Evolutionary conservation across 2,329 filamentous ascomycete species (phyloP).

Genomic region (Cladosporium austrohemisphaericum): DNA sequence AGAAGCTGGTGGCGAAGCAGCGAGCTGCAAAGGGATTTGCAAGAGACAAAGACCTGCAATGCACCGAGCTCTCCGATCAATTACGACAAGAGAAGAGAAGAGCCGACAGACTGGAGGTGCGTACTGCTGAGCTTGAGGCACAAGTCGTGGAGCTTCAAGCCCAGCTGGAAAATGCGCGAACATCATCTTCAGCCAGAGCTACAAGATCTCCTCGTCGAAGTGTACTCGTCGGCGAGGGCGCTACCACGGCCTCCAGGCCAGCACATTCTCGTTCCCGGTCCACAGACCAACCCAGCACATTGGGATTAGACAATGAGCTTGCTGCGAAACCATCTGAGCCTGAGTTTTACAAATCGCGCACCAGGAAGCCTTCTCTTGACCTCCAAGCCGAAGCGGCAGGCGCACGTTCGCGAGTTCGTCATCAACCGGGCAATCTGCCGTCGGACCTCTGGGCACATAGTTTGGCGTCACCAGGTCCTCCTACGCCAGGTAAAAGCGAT

Average conservation of each 20-base stretch:
- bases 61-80: constrained; percentile 60
- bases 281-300: constrained; percentile 1
- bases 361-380: constrained; percentile 1
- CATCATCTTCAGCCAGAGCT: background rate
- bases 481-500: constrained; percentile 11
- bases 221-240: constrained; percentile 6
- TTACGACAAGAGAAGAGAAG: constrained; percentile 66
- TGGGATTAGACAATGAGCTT: background rate
- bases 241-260: background rate
- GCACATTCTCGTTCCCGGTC: constrained; percentile 4
- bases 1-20: constrained; percentile 75
- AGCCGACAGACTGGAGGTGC: constrained; percentile 61
- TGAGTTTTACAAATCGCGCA: background rate
- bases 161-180: constrained; percentile 16
- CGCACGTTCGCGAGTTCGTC: constrained; percentile 12
- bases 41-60: constrained; percentile 71
- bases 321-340: background rate
- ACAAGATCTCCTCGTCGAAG: background rate
- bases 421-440: constrained; percentile 12
- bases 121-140: constrained; percentile 57
- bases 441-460: constrained; percentile 27
- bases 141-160: constrained; percentile 49
- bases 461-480: constrained; percentile 18
- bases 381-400: background rate
- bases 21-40: constrained; percentile 75